Percentiles rank a stretch among this genome's conserved stretches.
phyloP scores from a whole-genome alignment of 2,329 filamentous ascomycete species.

The Colletotrichum noveboracense region DNA sequence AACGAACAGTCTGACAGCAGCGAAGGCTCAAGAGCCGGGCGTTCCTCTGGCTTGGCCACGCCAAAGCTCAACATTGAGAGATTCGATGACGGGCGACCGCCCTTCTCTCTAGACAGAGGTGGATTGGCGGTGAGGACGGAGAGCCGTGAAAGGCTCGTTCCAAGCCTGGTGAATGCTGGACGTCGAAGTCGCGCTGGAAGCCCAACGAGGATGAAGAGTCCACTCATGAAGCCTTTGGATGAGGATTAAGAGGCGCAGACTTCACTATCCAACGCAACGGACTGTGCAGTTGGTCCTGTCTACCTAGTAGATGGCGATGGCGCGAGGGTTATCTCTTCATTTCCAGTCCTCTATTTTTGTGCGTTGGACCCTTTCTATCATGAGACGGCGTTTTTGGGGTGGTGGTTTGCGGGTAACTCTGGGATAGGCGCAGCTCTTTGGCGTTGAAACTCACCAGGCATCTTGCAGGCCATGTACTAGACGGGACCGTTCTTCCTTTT shows the following conservation, averaged over 20 bases:
- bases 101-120: slow-evolving; percentile 64
- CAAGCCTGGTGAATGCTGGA: slow-evolving; percentile 60
- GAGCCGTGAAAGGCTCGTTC: slow-evolving; percentile 78
- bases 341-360: neutral
- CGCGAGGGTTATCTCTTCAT: neutral
- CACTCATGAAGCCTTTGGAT: slow-evolving; percentile 53
- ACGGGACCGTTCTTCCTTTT: neutral
- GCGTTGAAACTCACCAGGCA: neutral
- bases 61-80: slow-evolving; percentile 63
- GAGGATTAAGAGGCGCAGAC: slow-evolving; percentile 26
- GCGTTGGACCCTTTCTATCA: neutral
- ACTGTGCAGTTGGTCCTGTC: neutral
- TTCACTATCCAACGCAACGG: neutral
- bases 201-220: slow-evolving; percentile 64
- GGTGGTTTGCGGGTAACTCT: neutral
- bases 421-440: neutral
- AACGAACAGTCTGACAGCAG: slow-evolving; percentile 69
- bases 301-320: neutral
- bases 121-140: slow-evolving; percentile 84
- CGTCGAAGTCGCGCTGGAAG: slow-evolving; percentile 62
- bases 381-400: neutral
- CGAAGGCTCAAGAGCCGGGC: slow-evolving; percentile 59
- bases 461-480: neutral
- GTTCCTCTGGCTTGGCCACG: slow-evolving; percentile 71
- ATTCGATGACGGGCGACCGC: slow-evolving; percentile 49